Evolutionary conservation across 305 asterid species (phyloP).

Genomic region (Solanum hybrid): DNA sequence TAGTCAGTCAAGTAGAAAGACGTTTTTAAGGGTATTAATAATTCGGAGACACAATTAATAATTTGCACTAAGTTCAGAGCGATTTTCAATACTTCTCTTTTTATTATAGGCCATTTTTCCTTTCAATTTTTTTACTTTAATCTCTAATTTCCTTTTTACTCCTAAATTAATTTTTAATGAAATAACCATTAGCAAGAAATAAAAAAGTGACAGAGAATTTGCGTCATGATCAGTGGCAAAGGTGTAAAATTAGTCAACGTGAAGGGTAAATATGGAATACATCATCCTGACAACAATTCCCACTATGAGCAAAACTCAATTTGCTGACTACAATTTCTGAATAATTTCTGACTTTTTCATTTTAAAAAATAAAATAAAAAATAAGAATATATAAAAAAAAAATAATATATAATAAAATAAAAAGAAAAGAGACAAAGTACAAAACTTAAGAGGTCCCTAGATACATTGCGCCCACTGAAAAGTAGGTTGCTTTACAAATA

Average conservation of each 20-base stretch:
- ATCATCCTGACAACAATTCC: slow-evolving; percentile 14
- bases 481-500: slow-evolving; percentile 6
- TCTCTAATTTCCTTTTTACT: not conserved
- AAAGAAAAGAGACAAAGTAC: slow-evolving; percentile 4
- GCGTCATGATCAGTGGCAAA: not conserved
- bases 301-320: slow-evolving; percentile 22
- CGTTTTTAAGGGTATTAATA: too few relatives aligned
- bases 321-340: slow-evolving; percentile 30
- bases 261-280: slow-evolving; percentile 6
- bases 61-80: too few relatives aligned
- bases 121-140: too few relatives aligned
- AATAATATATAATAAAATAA: slow-evolving; percentile 13
- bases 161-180: not conserved
- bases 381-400: slow-evolving; percentile 2
- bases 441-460: slow-evolving; percentile 9
- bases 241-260: not conserved
- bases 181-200: not conserved
- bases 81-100: not conserved
- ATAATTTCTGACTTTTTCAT: slow-evolving; percentile 19
- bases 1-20: too few relatives aligned
- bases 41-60: too few relatives aligned
- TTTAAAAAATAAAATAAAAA: not conserved
- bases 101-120: not conserved
- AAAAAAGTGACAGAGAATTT: not conserved
- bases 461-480: not conserved